Percentiles rank a stretch among this genome's conserved stretches.
These are phyloP conservation scores for Mycena venus DNA, from an alignment of 768 basidiomycete genomes.

Conservation along the genomic window DNA sequence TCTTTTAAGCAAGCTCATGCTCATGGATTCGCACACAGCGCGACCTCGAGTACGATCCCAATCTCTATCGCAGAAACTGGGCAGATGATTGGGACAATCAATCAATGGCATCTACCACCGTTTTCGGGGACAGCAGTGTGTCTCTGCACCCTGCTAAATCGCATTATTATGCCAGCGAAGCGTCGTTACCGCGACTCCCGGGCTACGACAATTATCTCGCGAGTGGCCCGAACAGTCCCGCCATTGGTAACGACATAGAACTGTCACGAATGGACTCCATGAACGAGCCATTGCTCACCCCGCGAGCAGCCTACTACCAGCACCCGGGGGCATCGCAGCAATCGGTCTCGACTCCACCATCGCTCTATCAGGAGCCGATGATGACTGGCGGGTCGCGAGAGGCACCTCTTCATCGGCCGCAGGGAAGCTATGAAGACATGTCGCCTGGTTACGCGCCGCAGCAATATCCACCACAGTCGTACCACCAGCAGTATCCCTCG, in stretches of 20 bases:
- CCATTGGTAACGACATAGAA: constrained; percentile 58
- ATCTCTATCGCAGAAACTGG: constrained; percentile 81
- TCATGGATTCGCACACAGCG: constrained; percentile 48
- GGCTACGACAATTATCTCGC: constrained; percentile 74
- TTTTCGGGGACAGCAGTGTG: constrained; percentile 61
- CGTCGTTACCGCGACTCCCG: constrained; percentile 49
- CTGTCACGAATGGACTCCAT: constrained; percentile 70
- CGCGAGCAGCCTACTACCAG: constrained; percentile 46
- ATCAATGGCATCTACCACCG: constrained; percentile 73
- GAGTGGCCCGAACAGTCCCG: constrained; percentile 53
- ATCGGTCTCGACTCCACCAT: constrained; percentile 56
- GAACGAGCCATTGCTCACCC: constrained; percentile 71
- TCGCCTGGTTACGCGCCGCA: constrained; percentile 30
- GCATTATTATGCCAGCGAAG: constrained; percentile 52
- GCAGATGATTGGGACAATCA: constrained; percentile 94
- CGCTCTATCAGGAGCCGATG: constrained; percentile 54
- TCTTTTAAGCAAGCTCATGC: background rate
- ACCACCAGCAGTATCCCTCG: constrained; percentile 33
- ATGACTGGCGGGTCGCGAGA: constrained; percentile 61
- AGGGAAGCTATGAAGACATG: constrained; percentile 43
- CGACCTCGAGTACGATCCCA: constrained; percentile 89
- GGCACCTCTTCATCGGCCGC: constrained; percentile 75
- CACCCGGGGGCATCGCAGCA: constrained; percentile 48
- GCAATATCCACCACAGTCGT: background rate
- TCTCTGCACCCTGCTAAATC: constrained; percentile 58